Evolutionary conservation across 305 asterid genomes (phyloP), one percentile per base, ranked within the genome.

Genomic region (Nicotiana rustica): DNA sequence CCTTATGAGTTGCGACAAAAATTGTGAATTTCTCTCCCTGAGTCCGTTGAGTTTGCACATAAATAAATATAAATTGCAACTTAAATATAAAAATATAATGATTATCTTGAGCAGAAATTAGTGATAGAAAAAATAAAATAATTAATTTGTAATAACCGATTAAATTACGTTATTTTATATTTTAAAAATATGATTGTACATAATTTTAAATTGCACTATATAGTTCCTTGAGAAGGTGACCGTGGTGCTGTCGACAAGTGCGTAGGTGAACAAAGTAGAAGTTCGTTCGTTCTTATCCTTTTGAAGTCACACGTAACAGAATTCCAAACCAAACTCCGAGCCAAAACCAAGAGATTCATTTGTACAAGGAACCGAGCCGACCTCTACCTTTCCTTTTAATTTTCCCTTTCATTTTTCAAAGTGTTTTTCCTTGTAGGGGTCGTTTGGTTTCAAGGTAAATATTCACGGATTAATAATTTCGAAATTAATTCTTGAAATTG

Each of bases 351-450:
- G 15, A 90, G 89, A 87, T 91, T 91, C 97, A 92, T 92, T 87
- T 88, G 60, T 78, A 92, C 94, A 92, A 94, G 98, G 93, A 91
- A 94, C 92, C 89, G 93, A 91, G 92, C 92, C 89, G 92, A 87
- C 95, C 93, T 92, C 87, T 90, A 47, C 13, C 19, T 6, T 14
- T 59, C 10, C 65, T 59, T 59, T n/a, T 5, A 59, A 17, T 31
- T 44, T 25, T 19, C 4, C 2, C 2, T 47, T 71, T 73, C 62
- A 73, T 47, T 71, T 3, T 25, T 25, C 19, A 71, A 70, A 19
- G 35, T 70, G 25, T 4, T 70, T 7, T 25, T 25, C 29, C 29
- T 25, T 25, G 29, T 25, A 25, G 29, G 29, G 29, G 29, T 25
- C 29, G 29, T 25, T 25, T 25, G 29, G 29, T 25, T 25, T 25